Base-by-base conservation (phyloP, 2,329 filamentous ascomycete species). In the Colletotrichum destructivum region DNA sequence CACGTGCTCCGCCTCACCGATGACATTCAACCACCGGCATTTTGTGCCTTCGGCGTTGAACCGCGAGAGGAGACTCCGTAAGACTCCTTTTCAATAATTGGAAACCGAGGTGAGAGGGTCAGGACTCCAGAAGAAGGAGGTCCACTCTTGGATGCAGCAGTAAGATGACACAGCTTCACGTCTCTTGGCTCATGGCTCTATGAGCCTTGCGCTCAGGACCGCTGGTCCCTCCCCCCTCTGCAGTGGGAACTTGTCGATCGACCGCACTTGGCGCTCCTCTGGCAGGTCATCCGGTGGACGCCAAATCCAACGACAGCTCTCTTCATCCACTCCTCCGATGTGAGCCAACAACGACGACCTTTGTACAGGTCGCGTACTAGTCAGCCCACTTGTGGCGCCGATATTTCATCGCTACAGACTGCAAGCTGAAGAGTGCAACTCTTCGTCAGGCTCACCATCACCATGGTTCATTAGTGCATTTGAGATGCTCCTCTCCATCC, bases 91-190 rank as follows among this genome's bases (percentile, higher is more conserved):
- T 62, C 23, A 15, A 21, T n/a, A 18, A n/a, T 61, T 46, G 47
- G 49, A 15, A 15, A 47, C 55, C 61, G 61, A 52, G 66, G 62
- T 69, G 67, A 60, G 57, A 60, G 60, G 64, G 40, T 46, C 44
- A 62, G 56, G 8, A 38, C 35, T 38, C 35, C 35, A 38, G 35
- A 38, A 11, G 35, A 38, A 38, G 35, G 63, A 67, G 23, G 23
- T 35, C 60, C 47, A 38, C 46, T 60, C 35, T 35, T 46, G 23
- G 38, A 21, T 51, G 38, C 35, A 52, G 26, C 40, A 16, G 42
- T 52, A 59, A 54, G n/a, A 46, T 21, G 35, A 11, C 47, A 21
- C 16, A 35, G 68, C 35, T 46, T 65, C 35, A 38, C 13, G n/a
- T 49, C 31, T 31, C 31, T 44, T n/a, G 35, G 40, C 18, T 47